These are phyloP conservation scores for Spathaspora gorwiae DNA, from an alignment of 805 yeast genomes.

Conservation along the genomic window DNA sequence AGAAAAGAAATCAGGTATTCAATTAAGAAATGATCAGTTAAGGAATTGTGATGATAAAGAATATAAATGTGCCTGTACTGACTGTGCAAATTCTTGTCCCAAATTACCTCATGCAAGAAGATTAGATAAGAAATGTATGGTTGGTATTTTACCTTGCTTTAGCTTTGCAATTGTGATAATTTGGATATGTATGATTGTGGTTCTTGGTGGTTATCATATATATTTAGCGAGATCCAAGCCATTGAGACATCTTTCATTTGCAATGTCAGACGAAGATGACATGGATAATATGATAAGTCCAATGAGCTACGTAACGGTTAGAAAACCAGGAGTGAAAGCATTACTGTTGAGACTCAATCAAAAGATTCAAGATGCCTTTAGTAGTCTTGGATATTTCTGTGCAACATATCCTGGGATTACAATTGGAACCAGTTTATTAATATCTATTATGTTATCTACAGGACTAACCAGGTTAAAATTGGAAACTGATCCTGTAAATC, in stretches of 20 bases:
- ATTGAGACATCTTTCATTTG: background rate
- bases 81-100: slow-evolving; percentile 82
- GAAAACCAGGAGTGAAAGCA: slow-evolving; percentile 4
- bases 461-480: slow-evolving; percentile 52
- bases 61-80: slow-evolving; percentile 85
- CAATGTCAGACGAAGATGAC: slow-evolving; percentile 6
- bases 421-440: slow-evolving; percentile 16
- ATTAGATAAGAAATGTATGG: slow-evolving; percentile 40
- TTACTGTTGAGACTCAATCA: slow-evolving; percentile 2
- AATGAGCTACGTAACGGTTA: slow-evolving; percentile 8
- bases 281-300: slow-evolving; percentile 15
- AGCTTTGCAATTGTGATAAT: slow-evolving; percentile 56
- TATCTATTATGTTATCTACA: slow-evolving; percentile 44
- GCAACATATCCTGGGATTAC: slow-evolving; percentile 50
- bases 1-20: slow-evolving; percentile 13
- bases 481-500: slow-evolving; percentile 74
- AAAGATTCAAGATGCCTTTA: slow-evolving; percentile 32
- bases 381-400: slow-evolving; percentile 52
- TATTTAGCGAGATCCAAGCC: slow-evolving; percentile 17
- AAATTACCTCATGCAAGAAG: slow-evolving; percentile 44
- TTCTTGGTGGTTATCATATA: slow-evolving; percentile 41
- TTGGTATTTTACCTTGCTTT: slow-evolving; percentile 68
- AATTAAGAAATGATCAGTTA: slow-evolving; percentile 25
- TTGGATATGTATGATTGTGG: slow-evolving; percentile 37
- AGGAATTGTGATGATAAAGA: slow-evolving; percentile 57